phyloP scores from a whole-genome alignment of 345 rosid species.

The Hibiscus syriacus region DNA sequence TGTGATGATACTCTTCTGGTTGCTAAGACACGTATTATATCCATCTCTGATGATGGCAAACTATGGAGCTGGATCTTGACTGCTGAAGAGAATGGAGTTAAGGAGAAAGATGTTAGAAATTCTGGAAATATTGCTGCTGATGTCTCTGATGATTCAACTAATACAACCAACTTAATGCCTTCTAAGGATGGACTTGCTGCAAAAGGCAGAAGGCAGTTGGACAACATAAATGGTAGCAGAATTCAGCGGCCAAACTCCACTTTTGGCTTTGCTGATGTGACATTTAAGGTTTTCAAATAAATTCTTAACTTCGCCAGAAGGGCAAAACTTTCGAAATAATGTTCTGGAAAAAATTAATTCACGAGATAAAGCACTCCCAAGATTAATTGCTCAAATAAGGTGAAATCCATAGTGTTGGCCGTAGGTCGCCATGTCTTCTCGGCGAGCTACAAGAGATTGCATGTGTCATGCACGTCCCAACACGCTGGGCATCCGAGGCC shows the following conservation, averaged over 20 bases:
- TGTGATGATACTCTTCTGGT: slow-evolving; percentile 59
- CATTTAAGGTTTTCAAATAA: slow-evolving; percentile 53
- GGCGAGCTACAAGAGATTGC: no score
- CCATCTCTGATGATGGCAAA: slow-evolving; percentile 94
- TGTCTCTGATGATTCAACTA: slow-evolving; percentile 25
- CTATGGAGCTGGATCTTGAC: slow-evolving; percentile 90
- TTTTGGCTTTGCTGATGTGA: slow-evolving; percentile 29
- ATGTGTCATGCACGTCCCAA: no score
- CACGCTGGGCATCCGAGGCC: no score
- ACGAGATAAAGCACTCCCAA: no score
- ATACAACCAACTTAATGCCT: slow-evolving; percentile 13
- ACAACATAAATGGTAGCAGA: slow-evolving; percentile 30
- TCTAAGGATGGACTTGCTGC: slow-evolving; percentile 26
- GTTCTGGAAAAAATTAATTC: no score
- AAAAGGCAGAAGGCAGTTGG: slow-evolving; percentile 29
- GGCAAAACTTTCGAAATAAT: no score
- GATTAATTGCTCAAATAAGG: no score
- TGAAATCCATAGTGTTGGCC: no score
- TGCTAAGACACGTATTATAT: slow-evolving; percentile 60
- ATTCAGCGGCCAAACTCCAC: slow-evolving; percentile 26
- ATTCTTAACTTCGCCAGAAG: no score
- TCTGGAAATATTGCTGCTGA: slow-evolving; percentile 17
- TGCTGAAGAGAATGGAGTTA: slow-evolving; percentile 58
- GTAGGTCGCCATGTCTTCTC: no score
- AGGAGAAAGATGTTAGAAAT: slow-evolving; percentile 29